Evolutionary conservation across 306 rosid genomes (phyloP), one percentile per base, ranked within the genome.

Genomic region (Betula pendula): DNA sequence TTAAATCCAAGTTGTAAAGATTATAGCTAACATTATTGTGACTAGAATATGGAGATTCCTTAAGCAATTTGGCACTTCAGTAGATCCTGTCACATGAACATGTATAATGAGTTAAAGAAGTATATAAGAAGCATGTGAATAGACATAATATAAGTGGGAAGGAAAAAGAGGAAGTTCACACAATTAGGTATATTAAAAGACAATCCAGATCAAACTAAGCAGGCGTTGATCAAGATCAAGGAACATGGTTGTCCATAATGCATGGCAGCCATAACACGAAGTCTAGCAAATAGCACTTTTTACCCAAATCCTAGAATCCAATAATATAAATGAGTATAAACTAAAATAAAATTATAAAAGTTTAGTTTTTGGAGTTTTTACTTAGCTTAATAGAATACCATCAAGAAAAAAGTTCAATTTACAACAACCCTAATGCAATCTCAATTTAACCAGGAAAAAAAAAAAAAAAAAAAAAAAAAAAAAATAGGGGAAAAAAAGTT

Each of bases 1-100:
- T 42, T 76, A 87, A 25, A 47, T 53, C 75, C 62, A 78, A 1
- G 4, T 72, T 50, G 59, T 62, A 83, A 73, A 82, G 49, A 73
- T 60, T 33, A 68, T 35, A 9, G 84, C 75, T 58, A 82, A 69
- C 35, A 80, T 25, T 73, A 71, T 65, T 42, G 63, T 11, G 29
- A 25, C 43, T n/a, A 77, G 62, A 15, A 53, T 31, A 51, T 56
- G 63, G 75, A 81, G 48, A 76, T 65, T 79, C 71, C 70, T 47
- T 24, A 42, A 58, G 79, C 74, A n/a, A 11, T 74, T 79, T 71
- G 68, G 68, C 51, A 20, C 66, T 49, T 51, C 84, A 55, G 75
- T 73, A 42, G 80, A 77, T 16, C 86, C 88, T 84, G 82, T 75
- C 77, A 67, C 10, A 33, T 71, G 43, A 45, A 45, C 22, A 25